These are phyloP conservation scores for Nicotiana paniculata DNA, from an alignment of 257 asterid genomes.

Conservation along the genomic window DNA sequence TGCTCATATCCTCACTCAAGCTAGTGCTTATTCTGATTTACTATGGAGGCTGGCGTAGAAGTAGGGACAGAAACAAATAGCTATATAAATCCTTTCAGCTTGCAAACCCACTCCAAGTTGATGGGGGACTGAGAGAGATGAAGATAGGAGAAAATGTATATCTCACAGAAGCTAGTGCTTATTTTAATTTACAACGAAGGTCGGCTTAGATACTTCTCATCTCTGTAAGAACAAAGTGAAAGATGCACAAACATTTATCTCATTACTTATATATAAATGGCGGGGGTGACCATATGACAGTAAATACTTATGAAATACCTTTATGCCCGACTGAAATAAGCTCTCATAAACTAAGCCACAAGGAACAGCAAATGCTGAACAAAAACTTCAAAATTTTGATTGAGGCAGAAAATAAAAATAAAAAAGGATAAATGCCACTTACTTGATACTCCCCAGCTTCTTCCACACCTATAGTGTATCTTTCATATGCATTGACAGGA, in stretches of 20 bases:
- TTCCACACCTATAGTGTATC: slow-evolving; percentile 74
- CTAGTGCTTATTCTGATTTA: neutral
- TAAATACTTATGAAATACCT: neutral
- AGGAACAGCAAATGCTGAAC: neutral
- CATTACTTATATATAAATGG: neutral
- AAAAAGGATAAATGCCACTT: slow-evolving; percentile 30
- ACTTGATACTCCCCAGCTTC: slow-evolving; percentile 99
- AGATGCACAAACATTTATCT: neutral
- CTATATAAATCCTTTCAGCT: neutral
- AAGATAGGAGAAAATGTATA: neutral
- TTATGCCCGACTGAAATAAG: neutral
- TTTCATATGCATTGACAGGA: slow-evolving; percentile 60
- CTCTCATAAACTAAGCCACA: neutral
- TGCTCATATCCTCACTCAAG: neutral
- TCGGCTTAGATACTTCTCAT: neutral
- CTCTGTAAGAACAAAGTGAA: neutral
- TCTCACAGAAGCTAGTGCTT: neutral
- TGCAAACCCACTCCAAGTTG: neutral
- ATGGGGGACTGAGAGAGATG: neutral
- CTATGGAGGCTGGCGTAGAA: neutral
- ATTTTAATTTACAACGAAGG: neutral
- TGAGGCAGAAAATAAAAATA: neutral
- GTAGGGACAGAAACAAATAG: neutral
- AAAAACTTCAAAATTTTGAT: slow-evolving; percentile 2
- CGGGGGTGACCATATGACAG: neutral